Conservation (phyloP, 495 filamentous ascomycete species). For the Xylaria palmicola region DNA sequence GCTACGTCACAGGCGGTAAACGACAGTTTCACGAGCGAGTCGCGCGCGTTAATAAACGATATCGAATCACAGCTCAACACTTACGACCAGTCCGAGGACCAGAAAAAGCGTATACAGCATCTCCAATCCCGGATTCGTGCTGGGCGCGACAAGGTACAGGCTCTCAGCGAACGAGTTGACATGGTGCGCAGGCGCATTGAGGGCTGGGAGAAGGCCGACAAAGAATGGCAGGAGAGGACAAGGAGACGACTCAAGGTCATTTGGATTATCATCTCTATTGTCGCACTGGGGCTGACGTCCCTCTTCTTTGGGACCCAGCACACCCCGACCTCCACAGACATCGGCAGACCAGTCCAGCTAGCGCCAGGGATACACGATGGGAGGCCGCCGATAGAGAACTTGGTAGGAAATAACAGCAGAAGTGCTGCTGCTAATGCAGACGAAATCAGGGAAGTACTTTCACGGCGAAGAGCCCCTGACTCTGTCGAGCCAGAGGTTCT, state of each 20-base stretch:
- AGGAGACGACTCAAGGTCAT: constrained; percentile 60
- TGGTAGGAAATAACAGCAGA: constrained; percentile 18
- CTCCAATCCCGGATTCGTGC: constrained; percentile 64
- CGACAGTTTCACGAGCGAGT: constrained; percentile 60
- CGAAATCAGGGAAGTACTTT: constrained; percentile 26
- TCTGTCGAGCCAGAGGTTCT: constrained; percentile 28
- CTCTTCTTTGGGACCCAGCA: constrained; percentile 43
- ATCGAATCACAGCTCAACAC: constrained; percentile 63
- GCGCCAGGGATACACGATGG: constrained; percentile 4
- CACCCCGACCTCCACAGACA: constrained; percentile 21
- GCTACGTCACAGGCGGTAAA: constrained; percentile 60
- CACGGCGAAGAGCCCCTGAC: constrained; percentile 12
- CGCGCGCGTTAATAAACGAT: constrained; percentile 59
- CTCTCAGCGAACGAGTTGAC: constrained; percentile 66
- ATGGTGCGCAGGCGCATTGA: constrained; percentile 63
- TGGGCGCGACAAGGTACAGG: constrained; percentile 61
- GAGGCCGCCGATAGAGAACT: constrained; percentile 4
- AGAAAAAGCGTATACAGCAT: constrained; percentile 63
- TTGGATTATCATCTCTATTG: constrained; percentile 54
- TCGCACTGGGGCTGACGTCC: constrained; percentile 47
- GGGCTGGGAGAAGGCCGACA: constrained; percentile 68
- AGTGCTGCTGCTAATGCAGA: constrained; percentile 20
- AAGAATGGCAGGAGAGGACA: constrained; percentile 69
- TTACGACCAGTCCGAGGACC: constrained; percentile 67
- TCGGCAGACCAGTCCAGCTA: constrained; percentile 3